Evolutionary conservation across 352 stramenopile genomes (phyloP).

Genomic region (Phytophthora vignae): DNA sequence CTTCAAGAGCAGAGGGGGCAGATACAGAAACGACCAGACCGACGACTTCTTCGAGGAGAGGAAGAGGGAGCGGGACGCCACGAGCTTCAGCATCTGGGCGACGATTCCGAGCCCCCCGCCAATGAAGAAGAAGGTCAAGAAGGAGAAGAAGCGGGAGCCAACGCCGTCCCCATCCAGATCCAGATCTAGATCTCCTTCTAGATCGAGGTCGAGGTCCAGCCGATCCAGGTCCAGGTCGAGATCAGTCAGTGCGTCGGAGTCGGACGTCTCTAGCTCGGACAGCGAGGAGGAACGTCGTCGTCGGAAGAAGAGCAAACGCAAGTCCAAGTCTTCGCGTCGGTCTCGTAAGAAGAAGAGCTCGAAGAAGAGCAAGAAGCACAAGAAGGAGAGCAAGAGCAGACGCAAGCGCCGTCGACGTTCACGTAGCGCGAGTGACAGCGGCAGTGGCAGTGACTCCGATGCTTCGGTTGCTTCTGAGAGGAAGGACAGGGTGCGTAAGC

Average conservation of each 20-base stretch:
- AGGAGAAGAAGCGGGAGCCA: conserved; percentile 37
- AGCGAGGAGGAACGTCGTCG: conserved; percentile 44
- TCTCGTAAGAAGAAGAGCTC: conserved; percentile 55
- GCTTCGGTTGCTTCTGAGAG: conserved; percentile 26
- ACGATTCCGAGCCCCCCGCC: conserved; percentile 73
- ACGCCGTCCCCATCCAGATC: conserved; percentile 26
- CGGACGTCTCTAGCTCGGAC: conserved; percentile 38
- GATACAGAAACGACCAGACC: conserved; percentile 45
- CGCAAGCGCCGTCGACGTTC: conserved; percentile 35
- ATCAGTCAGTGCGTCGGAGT: conserved; percentile 38
- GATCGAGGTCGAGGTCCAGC: conserved; percentile 5
- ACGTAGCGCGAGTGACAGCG: conserved; percentile 40
- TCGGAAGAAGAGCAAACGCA: conserved; percentile 48
- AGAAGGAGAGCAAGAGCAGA: conserved; percentile 39
- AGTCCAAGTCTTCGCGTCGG: conserved; percentile 40
- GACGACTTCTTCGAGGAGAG: conserved; percentile 81
- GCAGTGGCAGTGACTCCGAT: conserved; percentile 38
- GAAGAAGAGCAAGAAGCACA: conserved; percentile 44
- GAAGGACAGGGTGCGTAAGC: conserved; percentile 33
- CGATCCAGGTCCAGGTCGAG: conserved; percentile 13
- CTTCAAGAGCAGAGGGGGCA: conserved; percentile 27
- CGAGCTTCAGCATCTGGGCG: conserved; percentile 79
- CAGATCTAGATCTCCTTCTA: conserved; percentile 9
- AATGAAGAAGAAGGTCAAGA: conserved; percentile 59
- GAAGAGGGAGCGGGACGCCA: conserved; percentile 68